Conservation (phyloP, 2,329 filamentous ascomycete genomes). For the Pestalotiopsis sp. region DNA sequence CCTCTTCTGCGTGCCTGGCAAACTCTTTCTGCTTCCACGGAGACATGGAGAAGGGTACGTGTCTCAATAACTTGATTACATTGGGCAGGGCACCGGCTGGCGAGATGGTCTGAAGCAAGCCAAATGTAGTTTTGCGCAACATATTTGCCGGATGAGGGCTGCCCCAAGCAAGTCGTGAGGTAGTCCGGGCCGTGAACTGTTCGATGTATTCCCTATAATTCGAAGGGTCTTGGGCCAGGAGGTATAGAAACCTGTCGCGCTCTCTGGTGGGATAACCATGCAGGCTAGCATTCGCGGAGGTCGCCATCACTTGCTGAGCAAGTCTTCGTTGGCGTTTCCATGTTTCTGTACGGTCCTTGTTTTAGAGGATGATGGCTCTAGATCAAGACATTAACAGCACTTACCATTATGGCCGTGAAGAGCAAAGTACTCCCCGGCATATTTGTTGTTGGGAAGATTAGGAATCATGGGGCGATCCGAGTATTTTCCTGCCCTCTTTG, state of each 20-base stretch:
- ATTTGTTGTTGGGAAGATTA: constrained; percentile 49
- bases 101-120: constrained; percentile 47
- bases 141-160: constrained; percentile 40
- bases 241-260: constrained; percentile 47
- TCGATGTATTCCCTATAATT: constrained; percentile 49
- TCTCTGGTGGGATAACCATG: constrained; percentile 46
- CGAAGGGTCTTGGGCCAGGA: constrained; percentile 40
- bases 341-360: constrained; percentile 34
- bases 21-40: constrained; percentile 49
- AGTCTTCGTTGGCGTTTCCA: constrained; percentile 53
- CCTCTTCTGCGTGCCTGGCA: constrained; percentile 41
- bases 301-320: constrained; percentile 45
- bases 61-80: constrained; percentile 38
- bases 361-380: neutral
- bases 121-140: constrained; percentile 47
- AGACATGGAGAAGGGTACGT: constrained; percentile 40
- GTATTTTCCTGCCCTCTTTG: constrained; percentile 43
- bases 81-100: constrained; percentile 48
- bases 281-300: constrained; percentile 36
- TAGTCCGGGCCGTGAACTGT: constrained; percentile 49
- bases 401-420: constrained; percentile 45
- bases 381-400: neutral
- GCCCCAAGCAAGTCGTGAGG: constrained; percentile 49
- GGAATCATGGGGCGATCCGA: constrained; percentile 51
- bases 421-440: constrained; percentile 49